Evolutionary conservation across 2,329 filamentous ascomycete species (phyloP), one percentile per base, ranked within the genome.

Genomic region (Nemania bipapillata): DNA sequence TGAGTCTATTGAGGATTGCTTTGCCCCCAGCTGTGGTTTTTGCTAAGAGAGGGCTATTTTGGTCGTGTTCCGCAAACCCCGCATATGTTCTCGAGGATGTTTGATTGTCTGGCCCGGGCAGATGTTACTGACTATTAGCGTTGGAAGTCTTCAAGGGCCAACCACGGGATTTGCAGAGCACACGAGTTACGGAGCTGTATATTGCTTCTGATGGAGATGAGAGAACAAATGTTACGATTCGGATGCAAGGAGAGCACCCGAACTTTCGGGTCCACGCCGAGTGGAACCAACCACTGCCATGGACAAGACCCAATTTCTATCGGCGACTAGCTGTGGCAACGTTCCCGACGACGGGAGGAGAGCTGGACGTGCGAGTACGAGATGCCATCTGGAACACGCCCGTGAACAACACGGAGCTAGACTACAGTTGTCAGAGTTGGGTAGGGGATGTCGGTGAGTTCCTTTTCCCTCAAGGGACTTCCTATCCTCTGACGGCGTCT

Each of bases 131-230:
- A 70, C 55, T 17, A 30, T 58, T 28, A 12, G 53, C 28, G 26
- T 52, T 47, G 37, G 53, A 59, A 70, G 75, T 78, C 55, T 78
- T 77, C 67, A 75, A 70, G 35, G 77, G 77, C 24, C 69, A 74
- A 20, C 77, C 76, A 35, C 70, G 70, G 65, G 77, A 79, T 60
- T 73, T 75, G 55, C 75, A 77, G 63, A 75, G 72, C 53, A 59
- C 75, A 32, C 75, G 77, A 63, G 66, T 72, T 53, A 77, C 76
- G 64, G 75, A 79, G 61, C 66, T 79, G 40, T 75, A 70, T 37
- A 74, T 78, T 42, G 72, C 74, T 28, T 74, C 76, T 65, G 74
- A 77, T 52, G 76, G 76, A 40, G 70, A 74, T 67, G 74, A 76
- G 65, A 70, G 63, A 32, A 74, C 63, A 40, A 77, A 77, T 68